Evolutionary conservation across 164 flowering plant species (phyloP), one percentile per base, ranked within the genome.

Genomic region (Paratinospora sagittata): DNA sequence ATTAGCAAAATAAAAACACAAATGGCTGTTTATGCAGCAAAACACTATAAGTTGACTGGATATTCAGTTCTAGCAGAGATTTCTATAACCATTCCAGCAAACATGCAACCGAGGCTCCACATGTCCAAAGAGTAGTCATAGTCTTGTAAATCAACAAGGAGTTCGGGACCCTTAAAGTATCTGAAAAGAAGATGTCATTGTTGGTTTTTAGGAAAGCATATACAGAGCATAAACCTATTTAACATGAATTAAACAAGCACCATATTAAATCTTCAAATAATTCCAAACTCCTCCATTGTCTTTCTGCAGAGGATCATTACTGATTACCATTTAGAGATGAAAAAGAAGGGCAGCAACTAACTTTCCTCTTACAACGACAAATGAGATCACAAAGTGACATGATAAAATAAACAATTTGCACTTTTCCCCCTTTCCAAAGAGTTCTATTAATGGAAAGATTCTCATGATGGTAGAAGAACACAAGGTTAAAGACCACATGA

Each of bases 91-190:
- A 86, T 86, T 74, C 85, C 93, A 39, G 88, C 93, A 83, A 89
- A 84, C 93, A 89, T 89, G 83, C 90, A 85, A 49, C 90, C 90
- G 76, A 89, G 89, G 82, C 90, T 89, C 93, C 90, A 87, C 82
- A 87, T 67, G 77, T 89, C 93, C 83, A 89, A 78, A 30, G 93
- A 87, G 72, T 89, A 89, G 78, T 89, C 93, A 82, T 89, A 87
- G 73, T 87, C 87, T 84, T 87, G 90, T 72, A 87, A 75, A 78
- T 85, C 90, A 64, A 87, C 90, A 77, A 86, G 88, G 65, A 89
- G 89, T 76, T 89, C 90, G 41, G 93, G 93, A 55, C 90, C 93
- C 74, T 87, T 85, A 68, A 84, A 85, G 79, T 83, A 87, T 71
- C 90, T 86, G 82, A 27, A 68, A 41, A 74, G 10, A 24, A 21